Conservation (phyloP, 805 yeast species). For the Metschnikowia henanensis region DNA sequence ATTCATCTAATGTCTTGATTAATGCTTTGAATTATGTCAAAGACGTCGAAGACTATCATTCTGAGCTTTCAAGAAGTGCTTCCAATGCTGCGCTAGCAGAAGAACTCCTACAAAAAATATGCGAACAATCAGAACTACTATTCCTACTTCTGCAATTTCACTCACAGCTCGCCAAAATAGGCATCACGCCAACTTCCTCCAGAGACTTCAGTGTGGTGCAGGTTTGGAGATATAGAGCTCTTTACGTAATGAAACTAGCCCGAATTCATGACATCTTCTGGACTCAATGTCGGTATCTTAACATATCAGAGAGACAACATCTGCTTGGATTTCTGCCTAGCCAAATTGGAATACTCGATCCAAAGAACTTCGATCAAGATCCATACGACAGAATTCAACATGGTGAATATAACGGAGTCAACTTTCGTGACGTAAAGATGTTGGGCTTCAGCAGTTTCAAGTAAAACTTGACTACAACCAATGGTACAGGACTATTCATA, state of each 20-base stretch:
- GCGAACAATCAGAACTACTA: conserved; percentile 29
- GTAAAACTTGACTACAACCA: background rate
- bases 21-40: conserved; percentile 28
- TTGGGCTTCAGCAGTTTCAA: conserved; percentile 3
- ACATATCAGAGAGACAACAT: conserved; percentile 34
- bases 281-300: conserved; percentile 32
- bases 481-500: background rate
- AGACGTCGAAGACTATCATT: conserved; percentile 28
- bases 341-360: conserved; percentile 40
- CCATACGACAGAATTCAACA: conserved; percentile 27
- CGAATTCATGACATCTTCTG: conserved; percentile 36
- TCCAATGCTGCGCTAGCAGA: conserved; percentile 24
- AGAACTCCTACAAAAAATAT: conserved; percentile 25
- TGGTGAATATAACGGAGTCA: conserved; percentile 25
- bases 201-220: conserved; percentile 9
- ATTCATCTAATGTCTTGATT: conserved; percentile 11
- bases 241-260: conserved; percentile 25
- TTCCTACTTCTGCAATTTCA: conserved; percentile 33
- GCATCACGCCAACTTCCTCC: conserved; percentile 22
- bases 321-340: conserved; percentile 23
- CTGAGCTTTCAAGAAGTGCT: conserved; percentile 19
- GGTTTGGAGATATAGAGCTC: conserved; percentile 20
- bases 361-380: conserved; percentile 30
- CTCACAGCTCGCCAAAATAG: conserved; percentile 29
- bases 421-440: conserved; percentile 25